Base-by-base conservation (phyloP, 495 filamentous ascomycete species). In the Neurospora cerealis region DNA sequence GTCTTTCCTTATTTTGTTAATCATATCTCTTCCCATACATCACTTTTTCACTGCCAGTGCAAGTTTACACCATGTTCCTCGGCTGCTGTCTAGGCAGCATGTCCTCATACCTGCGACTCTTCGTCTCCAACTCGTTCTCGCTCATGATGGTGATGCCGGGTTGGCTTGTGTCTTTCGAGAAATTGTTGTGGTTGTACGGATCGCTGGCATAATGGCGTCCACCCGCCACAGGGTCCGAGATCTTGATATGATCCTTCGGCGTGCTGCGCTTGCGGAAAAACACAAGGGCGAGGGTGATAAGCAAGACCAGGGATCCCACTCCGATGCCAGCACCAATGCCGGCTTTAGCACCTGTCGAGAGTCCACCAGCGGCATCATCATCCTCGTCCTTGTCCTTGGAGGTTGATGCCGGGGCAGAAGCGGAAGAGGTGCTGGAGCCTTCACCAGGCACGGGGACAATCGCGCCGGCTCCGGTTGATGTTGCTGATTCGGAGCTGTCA, bases 31-130 rank as follows among this genome's bases (percentile, higher is more conserved):
- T 28, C 32, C 42, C 39, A 48, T 28, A 21, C 70, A 39, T n/a
- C 39, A 42, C 42, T 71, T 71, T 15, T 28, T 74, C 44, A 10
- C 38, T 15, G 5, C 36, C 62, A n/a, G 28, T 69, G 46, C 24
- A 19, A 60, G 37, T 19, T 81, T 77, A 86, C 11, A 86, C 82
- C 85, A 86, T 85, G 19, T 79, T 78, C 70, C 79, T 79, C 21
- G 85, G 85, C 73, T 81, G 74, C 44, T 81, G 76, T 24, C 82
- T 77, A 54, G 83, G 84, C 11, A 81, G 62, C 83, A 87, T 81
- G 54, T 86, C 84, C 73, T 87, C 85, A 72, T 87, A 87, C 34
- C 83, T 80, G 21, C 79, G 80, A 21, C 81, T 81, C 71, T 83
- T 80, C 71, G 80, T 75, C 73, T 86, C 84, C 41, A 85, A 75